Base-by-base conservation (phyloP, 2,329 filamentous ascomycete species). In the Talaromyces rugulosus region DNA sequence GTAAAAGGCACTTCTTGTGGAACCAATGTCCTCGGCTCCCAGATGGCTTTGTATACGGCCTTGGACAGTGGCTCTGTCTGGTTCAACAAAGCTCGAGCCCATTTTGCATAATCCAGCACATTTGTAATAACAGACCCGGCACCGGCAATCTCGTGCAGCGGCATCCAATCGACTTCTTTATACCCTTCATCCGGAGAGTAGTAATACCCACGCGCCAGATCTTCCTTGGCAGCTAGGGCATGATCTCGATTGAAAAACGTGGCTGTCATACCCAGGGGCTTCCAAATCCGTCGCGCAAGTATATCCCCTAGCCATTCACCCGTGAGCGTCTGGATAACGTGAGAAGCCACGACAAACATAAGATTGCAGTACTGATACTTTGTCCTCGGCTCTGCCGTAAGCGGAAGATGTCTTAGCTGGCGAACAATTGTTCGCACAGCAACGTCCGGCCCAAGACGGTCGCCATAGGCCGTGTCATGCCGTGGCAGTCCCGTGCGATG, bases 311-410 rank as follows among this genome's bases (percentile, higher is more conserved):
- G 72, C 27, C 68, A 60, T 14, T 64, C 61, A 0, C 71, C 71
- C 2, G 78, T 79, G 1, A 82, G 67, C 2, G 71, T 77, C 68
- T 84, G 75, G 9, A 83, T 67, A 1, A 75, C 72, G 66, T 83
- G 77, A 16, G 78, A 72, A 0, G 80, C 78, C 1, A 77, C 78
- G 40, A 78, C 75, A 67, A 75, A 86, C 79, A 85, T 82, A 18
- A 82, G 69, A 66, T 85, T 85, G 72, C 76, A 80, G 70, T 85
- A 86, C 64, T 82, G 76, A 54, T 69, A 82, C 12, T 66, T 71
- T 0, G 76, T 78, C 8, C 82, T 74, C 27, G 80, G 71, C 47
- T 77, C 66, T 4, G 72, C 71, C 5, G 72, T 77, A 30, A 80
- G 68, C 1, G 74, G 77, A 4, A 84, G 70, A 66, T 83, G 67